These are phyloP conservation scores for Ophiostoma perfectum DNA, from an alignment of 2,329 filamentous ascomycete species.

Conservation along the genomic window DNA sequence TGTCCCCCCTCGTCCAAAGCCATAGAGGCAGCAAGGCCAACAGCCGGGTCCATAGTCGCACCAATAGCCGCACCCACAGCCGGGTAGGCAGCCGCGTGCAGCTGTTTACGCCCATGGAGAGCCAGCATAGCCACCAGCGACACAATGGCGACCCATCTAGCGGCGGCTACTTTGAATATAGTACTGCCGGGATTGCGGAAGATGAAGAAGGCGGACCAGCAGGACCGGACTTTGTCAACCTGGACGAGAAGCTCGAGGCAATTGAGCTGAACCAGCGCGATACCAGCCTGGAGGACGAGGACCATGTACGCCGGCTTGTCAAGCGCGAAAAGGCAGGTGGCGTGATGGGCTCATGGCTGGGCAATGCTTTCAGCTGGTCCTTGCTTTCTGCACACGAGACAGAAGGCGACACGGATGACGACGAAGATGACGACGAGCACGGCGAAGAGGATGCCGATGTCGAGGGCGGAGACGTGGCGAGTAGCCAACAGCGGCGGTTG, in stretches of 20 bases:
- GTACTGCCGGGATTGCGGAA: slow-evolving; percentile 25
- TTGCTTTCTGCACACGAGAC: slow-evolving; percentile 59
- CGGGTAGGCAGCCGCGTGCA: slow-evolving; percentile 41
- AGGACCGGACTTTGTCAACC: slow-evolving; percentile 59
- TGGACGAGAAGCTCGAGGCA: slow-evolving; percentile 55
- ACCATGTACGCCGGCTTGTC: slow-evolving; percentile 52
- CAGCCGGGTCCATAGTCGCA: slow-evolving; percentile 44
- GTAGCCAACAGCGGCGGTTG: background rate
- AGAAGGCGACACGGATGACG: slow-evolving; percentile 42
- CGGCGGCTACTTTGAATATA: slow-evolving; percentile 20
- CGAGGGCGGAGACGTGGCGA: background rate
- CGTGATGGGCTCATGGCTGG: slow-evolving; percentile 54
- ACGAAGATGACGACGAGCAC: slow-evolving; percentile 35
- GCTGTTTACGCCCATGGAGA: slow-evolving; percentile 43
- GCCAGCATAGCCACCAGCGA: slow-evolving; percentile 24
- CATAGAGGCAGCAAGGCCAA: slow-evolving; percentile 37
- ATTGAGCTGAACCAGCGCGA: slow-evolving; percentile 42
- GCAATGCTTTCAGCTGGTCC: slow-evolving; percentile 53
- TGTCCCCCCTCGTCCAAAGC: slow-evolving; percentile 31
- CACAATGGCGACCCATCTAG: background rate
- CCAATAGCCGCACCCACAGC: slow-evolving; percentile 45
- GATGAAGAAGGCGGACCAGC: slow-evolving; percentile 38
- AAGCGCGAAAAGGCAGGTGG: slow-evolving; percentile 47
- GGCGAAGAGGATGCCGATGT: slow-evolving; percentile 26
- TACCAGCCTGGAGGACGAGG: slow-evolving; percentile 52